Evolutionary conservation across 495 filamentous ascomycete species (phyloP).

Genomic region (Aspergillus nidulans): DNA sequence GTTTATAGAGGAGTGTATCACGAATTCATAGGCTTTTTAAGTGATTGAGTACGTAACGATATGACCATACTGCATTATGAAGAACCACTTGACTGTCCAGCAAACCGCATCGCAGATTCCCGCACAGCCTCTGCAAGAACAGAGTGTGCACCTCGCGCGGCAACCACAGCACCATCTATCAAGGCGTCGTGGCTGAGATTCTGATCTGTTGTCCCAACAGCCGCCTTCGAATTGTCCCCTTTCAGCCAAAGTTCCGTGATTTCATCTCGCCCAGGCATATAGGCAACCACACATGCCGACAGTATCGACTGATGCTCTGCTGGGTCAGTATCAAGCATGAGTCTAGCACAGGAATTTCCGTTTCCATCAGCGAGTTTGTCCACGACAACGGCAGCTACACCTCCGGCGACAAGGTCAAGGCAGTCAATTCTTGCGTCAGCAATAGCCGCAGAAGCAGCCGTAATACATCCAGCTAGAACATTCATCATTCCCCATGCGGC

Average conservation of each 20-base stretch:
- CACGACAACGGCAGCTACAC: constrained; percentile 75
- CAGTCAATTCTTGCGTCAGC: constrained; percentile 95
- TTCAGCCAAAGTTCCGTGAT: constrained; percentile 93
- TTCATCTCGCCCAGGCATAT: constrained; percentile 82
- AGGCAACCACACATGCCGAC: constrained; percentile 85
- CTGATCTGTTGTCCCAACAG: constrained; percentile 25
- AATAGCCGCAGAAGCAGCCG: constrained; percentile 90
- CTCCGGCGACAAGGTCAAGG: constrained; percentile 83
- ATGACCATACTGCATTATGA: background rate
- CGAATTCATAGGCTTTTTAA: too few relatives aligned
- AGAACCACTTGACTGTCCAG: constrained; percentile 15
- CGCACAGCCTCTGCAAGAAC: constrained; percentile 57
- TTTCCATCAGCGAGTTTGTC: constrained; percentile 32
- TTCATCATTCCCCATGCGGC: constrained; percentile 78
- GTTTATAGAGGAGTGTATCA: too few relatives aligned
- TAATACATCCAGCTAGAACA: constrained; percentile 87
- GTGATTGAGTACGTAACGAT: background rate
- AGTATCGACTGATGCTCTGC: constrained; percentile 66
- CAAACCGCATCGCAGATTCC: constrained; percentile 43
- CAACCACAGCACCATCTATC: constrained; percentile 60
- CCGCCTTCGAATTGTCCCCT: constrained; percentile 54
- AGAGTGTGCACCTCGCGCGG: constrained; percentile 52
- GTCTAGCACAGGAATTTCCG: constrained; percentile 28
- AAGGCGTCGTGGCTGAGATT: constrained; percentile 46
- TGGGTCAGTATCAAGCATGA: constrained; percentile 81